Evolutionary conservation across 805 yeast species (phyloP).

Genomic region (Cyberlindnera maritima): DNA sequence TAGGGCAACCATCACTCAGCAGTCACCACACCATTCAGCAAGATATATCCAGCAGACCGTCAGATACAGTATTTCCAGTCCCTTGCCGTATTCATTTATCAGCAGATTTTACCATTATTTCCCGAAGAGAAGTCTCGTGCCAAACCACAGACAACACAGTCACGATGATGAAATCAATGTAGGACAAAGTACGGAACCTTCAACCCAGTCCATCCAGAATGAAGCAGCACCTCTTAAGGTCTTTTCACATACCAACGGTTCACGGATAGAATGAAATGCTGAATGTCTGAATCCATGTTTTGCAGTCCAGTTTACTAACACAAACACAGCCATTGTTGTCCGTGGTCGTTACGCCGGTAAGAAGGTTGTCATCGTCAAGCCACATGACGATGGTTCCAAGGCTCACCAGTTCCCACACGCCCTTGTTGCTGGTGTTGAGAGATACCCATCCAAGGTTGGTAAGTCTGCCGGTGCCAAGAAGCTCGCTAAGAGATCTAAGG

Average conservation of each 20-base stretch:
- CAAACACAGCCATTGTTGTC: constrained; percentile 73
- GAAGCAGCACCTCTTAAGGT: neutral
- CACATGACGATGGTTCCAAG: constrained; percentile 98
- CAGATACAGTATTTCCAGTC: too few relatives aligned
- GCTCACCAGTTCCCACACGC: constrained; percentile 99
- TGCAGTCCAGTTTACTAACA: constrained; percentile 1
- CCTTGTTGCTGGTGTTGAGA: constrained; percentile 98
- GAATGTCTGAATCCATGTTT: neutral
- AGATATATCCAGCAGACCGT: too few relatives aligned
- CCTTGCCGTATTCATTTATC: too few relatives aligned
- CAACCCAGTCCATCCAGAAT: neutral
- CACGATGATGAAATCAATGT: too few relatives aligned
- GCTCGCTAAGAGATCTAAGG: constrained; percentile 94
- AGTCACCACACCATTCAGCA: neutral
- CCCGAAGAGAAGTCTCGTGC: too few relatives aligned
- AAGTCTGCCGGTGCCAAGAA: constrained; percentile 94
- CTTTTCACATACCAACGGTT: too few relatives aligned
- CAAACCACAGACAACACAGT: too few relatives aligned
- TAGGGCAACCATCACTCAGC: neutral
- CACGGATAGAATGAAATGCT: neutral
- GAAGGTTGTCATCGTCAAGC: constrained; percentile 98
- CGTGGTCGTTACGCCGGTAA: constrained; percentile 99
- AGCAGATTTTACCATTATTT: too few relatives aligned
- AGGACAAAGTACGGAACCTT: neutral
- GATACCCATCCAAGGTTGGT: constrained; percentile 96